A percentile compares a stretch with the other conserved stretches of the same genome.
phyloP scores from a whole-genome alignment of 441 rosid species.

The Pelargonium myrrhifolium region DNA sequence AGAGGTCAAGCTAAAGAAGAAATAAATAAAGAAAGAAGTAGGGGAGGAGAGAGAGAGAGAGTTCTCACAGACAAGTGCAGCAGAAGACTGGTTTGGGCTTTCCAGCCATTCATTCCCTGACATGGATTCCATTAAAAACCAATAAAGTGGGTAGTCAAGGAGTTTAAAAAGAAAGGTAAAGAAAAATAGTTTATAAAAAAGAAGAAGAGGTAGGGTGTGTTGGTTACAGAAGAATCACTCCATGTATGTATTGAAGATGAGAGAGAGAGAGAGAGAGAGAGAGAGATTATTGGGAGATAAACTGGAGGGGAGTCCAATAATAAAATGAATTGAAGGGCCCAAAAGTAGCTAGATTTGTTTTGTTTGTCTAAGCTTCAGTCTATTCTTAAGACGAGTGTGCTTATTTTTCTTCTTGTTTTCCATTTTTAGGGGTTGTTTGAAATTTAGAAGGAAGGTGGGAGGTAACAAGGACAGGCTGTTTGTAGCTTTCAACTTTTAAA shows the following conservation, averaged over 20 bases:
- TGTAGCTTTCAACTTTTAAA: constrained; percentile 30
- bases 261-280: constrained; percentile 12
- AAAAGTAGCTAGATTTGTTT: constrained; percentile 13
- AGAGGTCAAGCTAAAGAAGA: constrained; percentile 8
- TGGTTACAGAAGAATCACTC: constrained; percentile 15
- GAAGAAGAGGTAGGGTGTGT: background rate
- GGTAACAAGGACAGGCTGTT: constrained; percentile 34
- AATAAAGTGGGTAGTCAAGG: constrained; percentile 18
- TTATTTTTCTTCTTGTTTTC: background rate
- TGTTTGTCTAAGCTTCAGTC: background rate
- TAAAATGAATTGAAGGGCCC: constrained; percentile 5
- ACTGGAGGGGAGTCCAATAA: background rate
- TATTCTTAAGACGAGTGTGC: background rate
- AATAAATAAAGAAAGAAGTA: constrained; percentile 10
- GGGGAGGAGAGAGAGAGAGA: constrained; percentile 6
- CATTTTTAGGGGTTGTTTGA: constrained; percentile 27
- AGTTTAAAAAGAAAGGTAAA: background rate
- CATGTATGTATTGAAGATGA: too few species aligned
- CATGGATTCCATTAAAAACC: constrained; percentile 34
- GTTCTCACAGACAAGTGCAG: constrained; percentile 30
- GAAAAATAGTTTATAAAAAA: background rate
- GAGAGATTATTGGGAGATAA: background rate
- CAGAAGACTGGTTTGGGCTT: constrained; percentile 24
- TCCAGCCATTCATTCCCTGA: constrained; percentile 39
- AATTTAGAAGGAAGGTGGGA: constrained; percentile 12